Evolutionary conservation across 805 yeast species (phyloP), one percentile per base, ranked within the genome.

Genomic region (Lipomyces sp.): DNA sequence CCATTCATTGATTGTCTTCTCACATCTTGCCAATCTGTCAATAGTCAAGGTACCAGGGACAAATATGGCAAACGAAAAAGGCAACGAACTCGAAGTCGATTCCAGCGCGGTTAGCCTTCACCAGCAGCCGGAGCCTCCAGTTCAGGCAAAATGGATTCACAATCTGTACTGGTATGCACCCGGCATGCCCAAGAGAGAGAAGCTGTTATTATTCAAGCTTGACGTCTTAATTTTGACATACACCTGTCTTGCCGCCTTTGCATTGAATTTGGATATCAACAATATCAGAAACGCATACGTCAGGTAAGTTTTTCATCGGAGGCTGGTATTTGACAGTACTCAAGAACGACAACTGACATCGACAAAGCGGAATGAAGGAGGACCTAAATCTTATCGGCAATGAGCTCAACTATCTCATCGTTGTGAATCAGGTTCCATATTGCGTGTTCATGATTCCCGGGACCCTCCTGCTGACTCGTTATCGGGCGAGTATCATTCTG

Each of bases 311-410:
- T 6, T 4, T 6, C 11, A 19, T 8, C 11, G 16, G 16, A 26
- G 3, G 21, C n/a, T 31, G n/a, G 7, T 13, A 2, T 26, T 31
- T 13, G 14, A n/a, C 13, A 4, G n/a, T n/a, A n/a, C n/a, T n/a
- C n/a, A n/a, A n/a, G n/a, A 11, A 2, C 14, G 6, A 29, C 16
- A 23, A 61, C 73, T 29, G 76, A 76, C 53, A 58, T 76, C 45
- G 62, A 71, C 23, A 70, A 26, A 70, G 80, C 13, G 83, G 83
- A 7, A 75, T 80, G 82, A 68, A 75, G 51, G 77, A 75, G 53
- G 83, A 56, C 21, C 66, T 77, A 39, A 32, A 57, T 18, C 58
- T 69, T 45, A 66, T 62, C 16, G 79, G 77, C 2, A 71, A 77
- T 51, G 78, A 77, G 55, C 67, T 76, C 40, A 71, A 2, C 41